These are phyloP conservation scores for Nigrograna mackinnonii DNA, from an alignment of 2,329 filamentous ascomycete genomes.

Conservation along the genomic window DNA sequence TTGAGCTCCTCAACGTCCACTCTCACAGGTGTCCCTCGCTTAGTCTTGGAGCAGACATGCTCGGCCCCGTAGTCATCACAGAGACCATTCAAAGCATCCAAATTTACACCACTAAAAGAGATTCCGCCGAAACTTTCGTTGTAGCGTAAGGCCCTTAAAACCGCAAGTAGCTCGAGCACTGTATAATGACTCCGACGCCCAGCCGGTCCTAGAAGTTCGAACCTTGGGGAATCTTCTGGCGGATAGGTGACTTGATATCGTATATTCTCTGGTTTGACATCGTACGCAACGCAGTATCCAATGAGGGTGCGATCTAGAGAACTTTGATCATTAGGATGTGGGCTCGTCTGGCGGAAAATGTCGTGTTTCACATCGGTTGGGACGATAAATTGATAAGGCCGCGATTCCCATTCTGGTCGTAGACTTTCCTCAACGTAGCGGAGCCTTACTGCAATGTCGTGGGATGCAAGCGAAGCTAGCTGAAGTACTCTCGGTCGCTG, in stretches of 20 bases:
- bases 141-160: slow-evolving; percentile 71
- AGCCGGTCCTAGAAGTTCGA: slow-evolving; percentile 63
- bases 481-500: slow-evolving; percentile 60
- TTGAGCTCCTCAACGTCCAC: slow-evolving; percentile 58
- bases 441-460: slow-evolving; percentile 66
- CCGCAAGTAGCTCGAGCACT: slow-evolving; percentile 66
- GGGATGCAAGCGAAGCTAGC: slow-evolving; percentile 65
- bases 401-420: slow-evolving; percentile 67
- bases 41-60: slow-evolving; percentile 63
- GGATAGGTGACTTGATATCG: slow-evolving; percentile 43
- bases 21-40: slow-evolving; percentile 57
- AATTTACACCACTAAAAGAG: slow-evolving; percentile 66
- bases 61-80: slow-evolving; percentile 65
- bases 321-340: slow-evolving; percentile 62
- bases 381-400: slow-evolving; percentile 65
- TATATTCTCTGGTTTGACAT: slow-evolving; percentile 68
- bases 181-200: slow-evolving; percentile 59
- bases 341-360: slow-evolving; percentile 33
- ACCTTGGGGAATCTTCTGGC: slow-evolving; percentile 67
- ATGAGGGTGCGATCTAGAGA: slow-evolving; percentile 69
- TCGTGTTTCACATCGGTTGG: slow-evolving; percentile 51
- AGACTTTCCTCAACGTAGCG: slow-evolving; percentile 65
- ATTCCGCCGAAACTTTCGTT: slow-evolving; percentile 71
- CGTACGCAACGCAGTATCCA: slow-evolving; percentile 72
- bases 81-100: slow-evolving; percentile 67